A percentile compares a stretch with the other conserved stretches of the same genome.
Conservation (phyloP, 306 rosid genomes). For the Citrullus amarus region DNA sequence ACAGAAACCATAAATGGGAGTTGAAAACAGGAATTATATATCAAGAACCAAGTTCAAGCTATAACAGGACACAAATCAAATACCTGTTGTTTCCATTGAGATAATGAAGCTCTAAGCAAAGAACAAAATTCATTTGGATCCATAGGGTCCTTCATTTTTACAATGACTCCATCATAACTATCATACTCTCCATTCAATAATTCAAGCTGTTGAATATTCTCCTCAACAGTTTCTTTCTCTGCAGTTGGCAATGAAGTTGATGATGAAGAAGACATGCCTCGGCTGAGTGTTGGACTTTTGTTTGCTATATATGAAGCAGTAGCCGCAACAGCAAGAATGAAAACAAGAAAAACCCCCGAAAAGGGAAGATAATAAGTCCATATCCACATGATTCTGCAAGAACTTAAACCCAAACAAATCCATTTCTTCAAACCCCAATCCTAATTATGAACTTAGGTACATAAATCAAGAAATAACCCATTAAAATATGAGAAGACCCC, state of each 20-base stretch:
- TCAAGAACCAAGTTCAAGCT: not conserved
- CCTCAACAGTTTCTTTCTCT: not conserved
- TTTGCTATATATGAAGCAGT: not conserved
- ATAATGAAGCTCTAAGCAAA: slow-evolving; percentile 38
- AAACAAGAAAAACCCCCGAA: not conserved
- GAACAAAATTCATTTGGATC: slow-evolving; percentile 35
- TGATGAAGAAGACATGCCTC: not conserved
- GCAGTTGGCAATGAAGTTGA: not conserved
- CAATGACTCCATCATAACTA: slow-evolving; percentile 50
- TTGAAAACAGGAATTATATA: not conserved
- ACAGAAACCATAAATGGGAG: not conserved
- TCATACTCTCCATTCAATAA: slow-evolving; percentile 41
- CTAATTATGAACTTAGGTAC: not conserved
- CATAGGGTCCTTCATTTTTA: slow-evolving; percentile 40
- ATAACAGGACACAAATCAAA: not conserved
- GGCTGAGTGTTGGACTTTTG: not conserved
- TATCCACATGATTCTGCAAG: not conserved
- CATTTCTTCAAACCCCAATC: not conserved
- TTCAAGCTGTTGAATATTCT: slow-evolving; percentile 6
- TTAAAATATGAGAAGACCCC: not conserved
- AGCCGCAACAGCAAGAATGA: slow-evolving; percentile 1
- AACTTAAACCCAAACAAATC: not conserved
- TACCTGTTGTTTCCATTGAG: slow-evolving; percentile 61
- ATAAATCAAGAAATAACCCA: not conserved
- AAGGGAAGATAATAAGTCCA: not conserved